These are phyloP conservation scores for Heracleum sosnowskyi DNA, from an alignment of 129 eudicot species.

Conservation along the genomic window DNA sequence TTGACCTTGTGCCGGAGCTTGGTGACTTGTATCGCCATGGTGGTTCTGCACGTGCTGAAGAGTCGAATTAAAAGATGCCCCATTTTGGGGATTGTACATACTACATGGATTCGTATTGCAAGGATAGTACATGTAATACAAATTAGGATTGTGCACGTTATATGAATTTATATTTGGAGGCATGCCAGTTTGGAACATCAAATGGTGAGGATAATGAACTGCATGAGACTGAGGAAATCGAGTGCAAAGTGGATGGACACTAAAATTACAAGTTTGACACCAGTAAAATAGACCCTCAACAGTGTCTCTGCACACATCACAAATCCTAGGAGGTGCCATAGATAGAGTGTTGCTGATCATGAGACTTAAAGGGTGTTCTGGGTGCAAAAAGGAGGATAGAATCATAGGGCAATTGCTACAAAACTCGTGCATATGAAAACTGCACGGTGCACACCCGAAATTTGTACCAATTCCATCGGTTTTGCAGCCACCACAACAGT, in stretches of 20 bases:
- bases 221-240: slow-evolving; percentile 22
- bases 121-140: too few species aligned
- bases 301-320: slow-evolving; percentile 19
- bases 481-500: slow-evolving; percentile 29
- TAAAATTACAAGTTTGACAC: slow-evolving; percentile 28
- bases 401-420: slow-evolving; percentile 20
- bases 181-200: slow-evolving; percentile 2
- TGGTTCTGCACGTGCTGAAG: neutral
- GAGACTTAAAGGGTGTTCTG: slow-evolving; percentile 16
- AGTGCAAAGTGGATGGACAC: slow-evolving; percentile 32
- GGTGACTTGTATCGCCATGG: neutral
- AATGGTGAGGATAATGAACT: slow-evolving; percentile 14
- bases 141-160: neutral
- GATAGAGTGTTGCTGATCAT: slow-evolving; percentile 16
- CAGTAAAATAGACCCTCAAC: slow-evolving; percentile 25
- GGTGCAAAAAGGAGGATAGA: slow-evolving; percentile 28
- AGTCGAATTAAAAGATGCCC: neutral
- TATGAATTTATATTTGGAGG: neutral
- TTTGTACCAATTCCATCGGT: slow-evolving; percentile 19
- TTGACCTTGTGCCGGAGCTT: neutral
- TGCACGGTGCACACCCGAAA: slow-evolving; percentile 23
- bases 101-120: neutral
- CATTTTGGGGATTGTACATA: neutral
- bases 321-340: slow-evolving; percentile 8
- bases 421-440: slow-evolving; percentile 28